phyloP scores from a whole-genome alignment of 805 yeast species.

The Diddensiella caesifluorescens region DNA sequence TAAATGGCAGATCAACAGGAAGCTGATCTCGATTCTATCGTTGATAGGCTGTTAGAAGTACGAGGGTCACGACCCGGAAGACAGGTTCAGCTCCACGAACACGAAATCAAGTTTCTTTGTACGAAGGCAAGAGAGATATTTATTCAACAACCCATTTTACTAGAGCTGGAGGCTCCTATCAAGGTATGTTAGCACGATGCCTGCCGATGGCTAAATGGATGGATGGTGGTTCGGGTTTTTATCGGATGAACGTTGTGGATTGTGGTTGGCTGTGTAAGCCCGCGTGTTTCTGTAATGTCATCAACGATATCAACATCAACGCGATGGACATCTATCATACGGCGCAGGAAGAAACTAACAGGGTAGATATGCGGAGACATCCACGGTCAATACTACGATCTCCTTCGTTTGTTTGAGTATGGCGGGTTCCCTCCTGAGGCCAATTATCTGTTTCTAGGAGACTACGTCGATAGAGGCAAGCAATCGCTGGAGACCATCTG shows the following conservation, averaged over 20 bases:
- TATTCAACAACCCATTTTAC: conserved; percentile 92
- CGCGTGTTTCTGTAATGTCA: not conserved
- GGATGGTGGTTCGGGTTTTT: no score
- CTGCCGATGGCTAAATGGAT: no score
- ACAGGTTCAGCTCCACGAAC: conserved; percentile 89
- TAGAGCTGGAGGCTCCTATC: conserved; percentile 96
- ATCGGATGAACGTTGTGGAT: no score
- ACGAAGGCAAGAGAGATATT: conserved; percentile 97
- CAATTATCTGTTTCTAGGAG: conserved; percentile 90
- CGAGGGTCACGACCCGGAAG: conserved; percentile 98
- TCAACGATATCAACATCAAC: not conserved
- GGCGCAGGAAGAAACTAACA: no score
- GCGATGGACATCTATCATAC: no score
- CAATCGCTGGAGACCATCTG: conserved; percentile 96
- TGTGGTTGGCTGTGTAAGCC: not conserved
- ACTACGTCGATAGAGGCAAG: conserved; percentile 97
- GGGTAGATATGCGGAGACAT: conserved; percentile 86
- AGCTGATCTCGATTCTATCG: conserved; percentile 94
- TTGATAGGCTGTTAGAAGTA: conserved; percentile 93
- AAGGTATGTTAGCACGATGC: conserved; percentile 54
- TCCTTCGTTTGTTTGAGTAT: conserved; percentile 90
- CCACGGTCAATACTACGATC: conserved; percentile 97
- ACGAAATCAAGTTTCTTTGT: conserved; percentile 90
- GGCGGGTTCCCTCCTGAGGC: conserved; percentile 99
- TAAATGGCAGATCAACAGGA: conserved; percentile 47